Base-by-base conservation (phyloP, 192 early-diverging fungal species). In the Glomus cerebriforme region DNA sequence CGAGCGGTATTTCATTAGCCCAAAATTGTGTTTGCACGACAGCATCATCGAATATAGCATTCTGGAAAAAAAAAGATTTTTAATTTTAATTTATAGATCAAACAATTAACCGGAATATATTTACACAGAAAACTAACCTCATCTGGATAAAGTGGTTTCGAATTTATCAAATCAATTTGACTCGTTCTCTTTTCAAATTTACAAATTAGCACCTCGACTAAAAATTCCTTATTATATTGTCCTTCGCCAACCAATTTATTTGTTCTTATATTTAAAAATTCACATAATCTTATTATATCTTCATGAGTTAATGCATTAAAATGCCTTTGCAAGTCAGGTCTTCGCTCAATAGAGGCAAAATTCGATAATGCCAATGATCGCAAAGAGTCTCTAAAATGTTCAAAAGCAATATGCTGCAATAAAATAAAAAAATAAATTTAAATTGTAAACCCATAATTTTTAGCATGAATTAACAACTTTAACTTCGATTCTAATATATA, bases 131-230 rank as follows among this genome's bases (percentile, higher is more conserved):
- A 31, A 31, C 62, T 26, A 80, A 85, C 88, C 81, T 95, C 92
- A 79, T 95, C 91, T 2, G 95, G 95, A 79, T 95, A 96, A 3
- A 96, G 85, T 5, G 95, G 91, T 27, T 90, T 75, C 3, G 85
- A 78, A 78, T 92, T 91, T 59, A 96, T 91, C 10, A 80, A 77
- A 43, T 95, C 92, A 70, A 94, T 88, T 78, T 94, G 93, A 69
- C 91, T 89, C 22, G 79, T 79, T 31, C 88, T 79, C 49, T 91
- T 92, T 67, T 87, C 88, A 78, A 88, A 93, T 37, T 79, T 88
- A 2, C 83, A 69, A 15, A 87, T 69, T 31, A 96, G 78, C 0
- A 87, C 79, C 26, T 87, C 89, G 59, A 92, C 47, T 8, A 96
- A 63, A 82, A 93, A 91, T 29, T 81, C 82, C n/a, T 80, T 86